Evolutionary conservation across 345 rosid genomes (phyloP).

Genomic region (Populus simonii): DNA sequence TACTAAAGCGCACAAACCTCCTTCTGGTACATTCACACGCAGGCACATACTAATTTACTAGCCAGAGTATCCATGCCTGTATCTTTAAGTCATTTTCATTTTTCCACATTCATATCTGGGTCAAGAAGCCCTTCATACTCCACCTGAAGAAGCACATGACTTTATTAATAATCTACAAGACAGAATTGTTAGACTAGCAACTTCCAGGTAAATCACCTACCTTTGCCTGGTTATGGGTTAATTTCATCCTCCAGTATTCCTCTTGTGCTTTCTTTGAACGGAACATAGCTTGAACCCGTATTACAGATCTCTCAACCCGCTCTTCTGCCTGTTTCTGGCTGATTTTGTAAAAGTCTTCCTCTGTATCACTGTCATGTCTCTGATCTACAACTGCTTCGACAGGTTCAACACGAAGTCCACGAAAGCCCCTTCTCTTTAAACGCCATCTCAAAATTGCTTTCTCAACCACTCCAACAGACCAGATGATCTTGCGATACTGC

Average conservation of each 20-base stretch:
- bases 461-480: conserved; percentile 95
- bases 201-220: conserved; percentile 33
- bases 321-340: conserved; percentile 89
- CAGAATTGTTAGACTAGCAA: not conserved
- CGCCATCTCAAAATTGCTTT: conserved; percentile 92
- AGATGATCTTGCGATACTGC: conserved; percentile 70
- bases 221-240: conserved; percentile 58
- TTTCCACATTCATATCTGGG: conserved; percentile 29
- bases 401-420: conserved; percentile 64
- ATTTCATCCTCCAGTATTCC: conserved; percentile 83
- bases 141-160: conserved; percentile 46
- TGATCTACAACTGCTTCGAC: conserved; percentile 26
- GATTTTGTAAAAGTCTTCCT: conserved; percentile 69
- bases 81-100: conserved; percentile 7
- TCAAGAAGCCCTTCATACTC: conserved; percentile 46
- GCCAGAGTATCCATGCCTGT: not conserved
- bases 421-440: conserved; percentile 73
- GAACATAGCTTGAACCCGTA: conserved; percentile 88
- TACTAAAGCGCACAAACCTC: not conserved
- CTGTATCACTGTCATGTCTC: conserved; percentile 40
- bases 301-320: conserved; percentile 80
- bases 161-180: not conserved
- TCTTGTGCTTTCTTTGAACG: conserved; percentile 93
- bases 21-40: not conserved
- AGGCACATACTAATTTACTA: not conserved